phyloP scores from a whole-genome alignment of 345 rosid genomes.

The Rhodamnia rubescens region DNA sequence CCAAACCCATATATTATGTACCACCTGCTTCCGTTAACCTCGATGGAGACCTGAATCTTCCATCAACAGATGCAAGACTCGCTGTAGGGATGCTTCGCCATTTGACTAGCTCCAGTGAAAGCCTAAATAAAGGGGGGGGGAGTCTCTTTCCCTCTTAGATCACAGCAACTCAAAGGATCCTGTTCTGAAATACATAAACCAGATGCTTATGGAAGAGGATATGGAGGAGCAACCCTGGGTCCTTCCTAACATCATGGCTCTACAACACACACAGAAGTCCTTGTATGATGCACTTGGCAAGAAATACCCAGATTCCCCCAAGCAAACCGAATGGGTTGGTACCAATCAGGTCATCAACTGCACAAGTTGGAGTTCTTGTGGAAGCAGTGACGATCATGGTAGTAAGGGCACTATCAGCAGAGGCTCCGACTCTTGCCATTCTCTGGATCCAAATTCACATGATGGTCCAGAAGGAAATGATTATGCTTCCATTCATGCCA shows the following conservation, averaged over 20 bases:
- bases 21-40: background rate
- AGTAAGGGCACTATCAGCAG: background rate
- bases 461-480: background rate
- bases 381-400: slow-evolving; percentile 15
- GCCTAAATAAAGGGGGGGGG: background rate
- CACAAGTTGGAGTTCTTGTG: background rate
- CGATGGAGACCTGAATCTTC: background rate
- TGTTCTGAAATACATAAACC: slow-evolving; percentile 45
- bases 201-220: slow-evolving; percentile 70
- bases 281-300: slow-evolving; percentile 50
- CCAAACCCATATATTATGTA: background rate
- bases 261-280: slow-evolving; percentile 48
- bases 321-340: background rate
- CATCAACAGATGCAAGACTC: background rate
- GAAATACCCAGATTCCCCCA: slow-evolving; percentile 14
- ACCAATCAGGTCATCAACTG: slow-evolving; percentile 4
- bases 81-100: background rate
- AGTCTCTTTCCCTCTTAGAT: slow-evolving; percentile 20
- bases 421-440: background rate
- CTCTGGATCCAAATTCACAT: slow-evolving; percentile 15
- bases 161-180: slow-evolving; percentile 41
- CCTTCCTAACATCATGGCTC: slow-evolving; percentile 37
- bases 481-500: background rate
- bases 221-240: slow-evolving; percentile 41
- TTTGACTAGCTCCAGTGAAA: background rate